Conservation (phyloP, 371 early-diverging fungal genomes). For the Umbelopsis sp. region DNA sequence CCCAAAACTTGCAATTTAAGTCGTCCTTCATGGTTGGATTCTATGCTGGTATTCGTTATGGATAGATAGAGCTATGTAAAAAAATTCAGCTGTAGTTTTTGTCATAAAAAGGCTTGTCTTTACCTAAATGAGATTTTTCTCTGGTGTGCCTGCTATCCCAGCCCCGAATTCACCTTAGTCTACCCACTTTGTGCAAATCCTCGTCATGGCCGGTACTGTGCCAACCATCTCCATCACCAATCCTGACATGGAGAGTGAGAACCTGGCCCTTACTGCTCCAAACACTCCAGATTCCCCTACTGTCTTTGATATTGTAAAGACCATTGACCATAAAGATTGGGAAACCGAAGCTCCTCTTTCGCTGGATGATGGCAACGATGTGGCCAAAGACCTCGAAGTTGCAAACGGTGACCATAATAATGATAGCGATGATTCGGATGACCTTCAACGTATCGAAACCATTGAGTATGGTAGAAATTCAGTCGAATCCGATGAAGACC, state of each 20-base stretch:
- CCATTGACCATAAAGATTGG: constrained; percentile 30
- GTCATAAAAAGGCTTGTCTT: not conserved
- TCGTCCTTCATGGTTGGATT: constrained; percentile 58
- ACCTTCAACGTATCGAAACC: not conserved
- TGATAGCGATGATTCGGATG: not conserved
- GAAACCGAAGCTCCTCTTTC: constrained; percentile 9
- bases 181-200: not conserved
- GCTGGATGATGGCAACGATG: constrained; percentile 4
- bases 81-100: not conserved
- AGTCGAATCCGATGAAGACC: constrained; percentile 4
- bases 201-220: constrained; percentile 34
- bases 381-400: not conserved
- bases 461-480: not conserved
- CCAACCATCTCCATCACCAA: constrained; percentile 54
- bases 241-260: constrained; percentile 47
- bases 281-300: constrained; percentile 42
- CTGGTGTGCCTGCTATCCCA: not conserved
- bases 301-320: constrained; percentile 48
- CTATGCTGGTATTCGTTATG: constrained; percentile 55
- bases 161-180: too few species aligned
- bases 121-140: not conserved
- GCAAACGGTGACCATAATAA: not conserved
- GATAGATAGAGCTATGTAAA: constrained; percentile 29
- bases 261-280: constrained; percentile 33
- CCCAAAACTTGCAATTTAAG: constrained; percentile 64